Conservation (phyloP, 2,329 filamentous ascomycete species). For the Sporothrix dimorphospora region DNA sequence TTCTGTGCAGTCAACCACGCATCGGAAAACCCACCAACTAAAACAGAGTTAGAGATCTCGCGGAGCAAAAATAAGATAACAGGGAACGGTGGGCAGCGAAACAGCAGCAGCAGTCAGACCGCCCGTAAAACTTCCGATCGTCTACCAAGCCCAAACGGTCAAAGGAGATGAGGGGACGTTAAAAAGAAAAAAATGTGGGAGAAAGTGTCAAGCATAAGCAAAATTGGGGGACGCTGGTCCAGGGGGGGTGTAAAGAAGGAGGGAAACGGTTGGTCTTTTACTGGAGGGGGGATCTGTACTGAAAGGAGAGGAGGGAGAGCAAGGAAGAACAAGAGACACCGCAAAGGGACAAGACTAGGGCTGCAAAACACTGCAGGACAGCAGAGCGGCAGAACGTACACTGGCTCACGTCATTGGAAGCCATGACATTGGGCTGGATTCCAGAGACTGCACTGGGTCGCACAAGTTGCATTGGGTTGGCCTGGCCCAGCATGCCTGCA, state of each 20-base stretch:
- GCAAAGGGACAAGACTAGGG: background rate
- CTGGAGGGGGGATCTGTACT: background rate
- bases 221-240: background rate
- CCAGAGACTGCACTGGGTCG: slow-evolving; percentile 71
- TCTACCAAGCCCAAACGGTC: slow-evolving; percentile 1
- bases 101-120: background rate
- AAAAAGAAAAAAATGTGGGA: background rate
- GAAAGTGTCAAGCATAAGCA: background rate
- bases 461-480: slow-evolving; percentile 66
- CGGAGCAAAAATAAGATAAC: slow-evolving; percentile 61
- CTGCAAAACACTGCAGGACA: slow-evolving; percentile 5
- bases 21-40: slow-evolving; percentile 79
- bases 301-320: background rate
- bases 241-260: background rate
- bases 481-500: slow-evolving; percentile 52
- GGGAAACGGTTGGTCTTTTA: background rate
- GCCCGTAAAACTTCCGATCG: background rate
- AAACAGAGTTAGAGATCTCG: slow-evolving; percentile 11
- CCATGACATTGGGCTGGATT: slow-evolving; percentile 62
- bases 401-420: slow-evolving; percentile 68
- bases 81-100: slow-evolving; percentile 51
- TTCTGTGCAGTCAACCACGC: slow-evolving; percentile 80
- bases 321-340: slow-evolving; percentile 17
- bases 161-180: background rate
- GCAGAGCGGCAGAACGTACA: slow-evolving; percentile 58